Base-by-base conservation (phyloP, 768 basidiomycete genomes). In the Imleria badia region DNA sequence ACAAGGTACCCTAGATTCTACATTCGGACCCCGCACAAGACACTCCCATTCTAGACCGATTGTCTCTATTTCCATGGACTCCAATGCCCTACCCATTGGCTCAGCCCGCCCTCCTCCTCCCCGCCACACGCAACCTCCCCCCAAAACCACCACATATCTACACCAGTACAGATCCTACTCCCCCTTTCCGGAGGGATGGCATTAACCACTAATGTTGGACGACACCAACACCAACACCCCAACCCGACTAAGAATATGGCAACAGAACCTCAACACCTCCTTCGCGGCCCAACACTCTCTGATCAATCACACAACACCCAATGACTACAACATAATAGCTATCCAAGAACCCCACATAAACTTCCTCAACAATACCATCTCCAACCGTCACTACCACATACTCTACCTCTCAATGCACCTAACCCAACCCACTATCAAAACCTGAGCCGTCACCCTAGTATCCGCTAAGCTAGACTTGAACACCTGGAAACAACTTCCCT, bases 341-440 rank as follows among this genome's bases (percentile, higher is more conserved):
- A 0, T 53, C 19, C 45, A 53, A 13, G 52, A 53, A 39, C 52
- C 45, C 0, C 19, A 53, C n/a, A 22, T 47, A 5, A 53, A 53
- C 33, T 19, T 1, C 0, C 13, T 47, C 5, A 47, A 42, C 2
- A 40, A 34, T 1, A 47, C 45, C 0, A 42, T 31, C 0, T 41
- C 40, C 3, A 42, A 6, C 14, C 2, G 23, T 4, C 5, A 15
- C 5, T 47, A 34, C n/a, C 17, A 14, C 1, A 45, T 41, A 3
- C 2, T 44, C 9, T 52, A 52, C 14, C 51, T 29, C 1, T 10
- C 34, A 0, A 34, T 17, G 6, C 30, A 31, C 8, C 12, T 12
- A 1, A 29, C 6, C 2, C 17, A 31, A 6, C 19, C n/a, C 0
- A 13, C 6, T 0, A 11, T 2, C 0, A 53, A 41, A 48, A 23